Percentiles rank a stretch among this genome's conserved stretches.
phyloP scores from a whole-genome alignment of 208 protist genomes.

The Trypanosoma theileri region DNA sequence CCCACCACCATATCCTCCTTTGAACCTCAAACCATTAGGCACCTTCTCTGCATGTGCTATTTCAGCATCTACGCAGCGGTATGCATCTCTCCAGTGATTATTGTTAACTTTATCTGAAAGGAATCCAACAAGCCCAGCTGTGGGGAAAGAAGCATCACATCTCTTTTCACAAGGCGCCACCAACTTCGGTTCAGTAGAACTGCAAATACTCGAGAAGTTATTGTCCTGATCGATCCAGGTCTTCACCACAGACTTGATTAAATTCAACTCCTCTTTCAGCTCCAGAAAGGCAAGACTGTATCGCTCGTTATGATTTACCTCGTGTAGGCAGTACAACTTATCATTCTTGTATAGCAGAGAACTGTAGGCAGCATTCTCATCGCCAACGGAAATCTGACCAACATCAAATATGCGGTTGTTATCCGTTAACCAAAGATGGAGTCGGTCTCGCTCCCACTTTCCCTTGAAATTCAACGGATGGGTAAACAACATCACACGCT shows the following conservation, averaged over 20 bases:
- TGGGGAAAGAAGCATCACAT: constrained; percentile 4
- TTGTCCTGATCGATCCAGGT: constrained; percentile 11
- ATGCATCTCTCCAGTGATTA: constrained; percentile 9
- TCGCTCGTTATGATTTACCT: background rate
- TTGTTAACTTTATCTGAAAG: background rate
- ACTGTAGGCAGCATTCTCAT: constrained; percentile 18
- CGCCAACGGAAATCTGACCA: constrained; percentile 16
- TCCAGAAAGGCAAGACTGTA: constrained; percentile 13
- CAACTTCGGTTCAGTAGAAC: background rate
- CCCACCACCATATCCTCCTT: background rate
- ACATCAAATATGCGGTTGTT: constrained; percentile 16
- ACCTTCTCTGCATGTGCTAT: background rate
- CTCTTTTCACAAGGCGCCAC: background rate
- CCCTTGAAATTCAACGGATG: constrained; percentile 18
- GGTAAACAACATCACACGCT: constrained; percentile 18
- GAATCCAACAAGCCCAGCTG: constrained; percentile 17
- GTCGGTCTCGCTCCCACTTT: background rate
- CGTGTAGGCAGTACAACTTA: constrained; percentile 13
- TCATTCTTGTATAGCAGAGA: constrained; percentile 4
- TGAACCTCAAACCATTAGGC: constrained; percentile 1
- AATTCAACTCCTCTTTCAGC: constrained; percentile 1
- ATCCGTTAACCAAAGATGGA: constrained; percentile 24
- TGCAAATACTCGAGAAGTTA: background rate
- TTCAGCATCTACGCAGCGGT: constrained; percentile 16
- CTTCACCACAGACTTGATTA: constrained; percentile 5